A percentile compares a stretch with the other conserved stretches of the same genome.
Evolutionary conservation across 148 eudicot species (phyloP).

Genomic region (Amaranthus cruentus): DNA sequence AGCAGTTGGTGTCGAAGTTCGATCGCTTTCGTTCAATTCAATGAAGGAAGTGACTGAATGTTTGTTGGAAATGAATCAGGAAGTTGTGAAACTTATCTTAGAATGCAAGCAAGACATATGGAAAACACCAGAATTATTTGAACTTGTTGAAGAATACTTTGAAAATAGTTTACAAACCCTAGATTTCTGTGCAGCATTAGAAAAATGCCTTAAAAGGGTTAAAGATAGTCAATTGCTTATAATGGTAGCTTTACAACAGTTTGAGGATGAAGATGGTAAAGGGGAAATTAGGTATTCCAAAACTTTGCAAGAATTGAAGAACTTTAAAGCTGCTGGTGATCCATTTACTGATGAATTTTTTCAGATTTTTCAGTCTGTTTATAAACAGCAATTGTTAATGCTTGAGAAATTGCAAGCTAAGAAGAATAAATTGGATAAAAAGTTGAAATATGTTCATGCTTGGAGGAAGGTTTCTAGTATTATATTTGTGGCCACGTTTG

Average conservation of each 20-base stretch:
- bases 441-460: constrained; percentile 64
- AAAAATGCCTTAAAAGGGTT: constrained; percentile 78
- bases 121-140: constrained; percentile 89
- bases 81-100: constrained; percentile 86
- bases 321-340: constrained; percentile 65
- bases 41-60: constrained; percentile 87
- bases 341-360: constrained; percentile 90
- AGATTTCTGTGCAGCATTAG: constrained; percentile 88
- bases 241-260: constrained; percentile 74
- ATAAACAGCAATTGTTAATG: constrained; percentile 66
- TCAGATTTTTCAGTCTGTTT: constrained; percentile 71
- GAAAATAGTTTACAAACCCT: constrained; percentile 85
- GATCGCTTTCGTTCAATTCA: constrained; percentile 78
- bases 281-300: constrained; percentile 45
- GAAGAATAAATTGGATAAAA: constrained; percentile 88
- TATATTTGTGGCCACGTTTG: constrained; percentile 83
- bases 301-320: constrained; percentile 72
- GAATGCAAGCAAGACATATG: constrained; percentile 95
- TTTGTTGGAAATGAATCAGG: constrained; percentile 90
- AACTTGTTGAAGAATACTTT: constrained; percentile 95
- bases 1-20: constrained; percentile 77
- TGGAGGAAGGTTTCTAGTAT: constrained; percentile 88
- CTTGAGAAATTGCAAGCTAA: constrained; percentile 67
- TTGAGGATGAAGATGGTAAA: constrained; percentile 60
- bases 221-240: constrained; percentile 72